Percentiles rank a stretch among this genome's conserved stretches.
These are phyloP conservation scores for Fusarium brachygibbosum DNA, from an alignment of 2,329 filamentous ascomycete species.

Conservation along the genomic window DNA sequence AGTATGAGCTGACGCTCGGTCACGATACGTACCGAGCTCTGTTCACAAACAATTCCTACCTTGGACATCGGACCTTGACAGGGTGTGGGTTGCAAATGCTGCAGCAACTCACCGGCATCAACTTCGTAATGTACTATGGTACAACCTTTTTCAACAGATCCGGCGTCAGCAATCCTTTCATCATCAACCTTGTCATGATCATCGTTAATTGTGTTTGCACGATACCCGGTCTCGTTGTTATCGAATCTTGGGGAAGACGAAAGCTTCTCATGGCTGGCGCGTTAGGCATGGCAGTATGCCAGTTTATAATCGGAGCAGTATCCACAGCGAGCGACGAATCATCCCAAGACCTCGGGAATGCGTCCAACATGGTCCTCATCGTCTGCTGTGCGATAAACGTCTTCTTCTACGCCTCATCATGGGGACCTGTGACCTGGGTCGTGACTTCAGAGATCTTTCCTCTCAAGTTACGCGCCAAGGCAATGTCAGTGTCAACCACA, in stretches of 20 bases:
- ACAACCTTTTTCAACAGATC: slow-evolving; percentile 77
- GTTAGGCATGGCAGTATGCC: slow-evolving; percentile 77
- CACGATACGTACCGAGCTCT: slow-evolving; percentile 71
- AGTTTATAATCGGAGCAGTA: slow-evolving; percentile 74
- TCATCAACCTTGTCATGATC: slow-evolving; percentile 80
- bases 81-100: slow-evolving; percentile 81
- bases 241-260: slow-evolving; percentile 82
- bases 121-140: slow-evolving; percentile 84
- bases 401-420: slow-evolving; percentile 83
- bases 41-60: slow-evolving; percentile 71
- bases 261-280: slow-evolving; percentile 80
- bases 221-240: slow-evolving; percentile 78
- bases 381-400: slow-evolving; percentile 77
- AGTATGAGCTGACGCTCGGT: slow-evolving; percentile 78
- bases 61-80: slow-evolving; percentile 78
- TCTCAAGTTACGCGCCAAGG: slow-evolving; percentile 78
- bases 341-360: slow-evolving; percentile 54
- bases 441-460: slow-evolving; percentile 79
- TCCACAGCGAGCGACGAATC: slow-evolving; percentile 59
- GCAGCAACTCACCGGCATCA: slow-evolving; percentile 82
- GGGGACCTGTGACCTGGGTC: slow-evolving; percentile 83
- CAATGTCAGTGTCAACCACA: slow-evolving; percentile 80
- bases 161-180: slow-evolving; percentile 72
- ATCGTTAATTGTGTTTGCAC: slow-evolving; percentile 83
- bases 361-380: slow-evolving; percentile 70